These are phyloP conservation scores for Penicillium herquei DNA, from an alignment of 495 filamentous ascomycete genomes.

Conservation along the genomic window DNA sequence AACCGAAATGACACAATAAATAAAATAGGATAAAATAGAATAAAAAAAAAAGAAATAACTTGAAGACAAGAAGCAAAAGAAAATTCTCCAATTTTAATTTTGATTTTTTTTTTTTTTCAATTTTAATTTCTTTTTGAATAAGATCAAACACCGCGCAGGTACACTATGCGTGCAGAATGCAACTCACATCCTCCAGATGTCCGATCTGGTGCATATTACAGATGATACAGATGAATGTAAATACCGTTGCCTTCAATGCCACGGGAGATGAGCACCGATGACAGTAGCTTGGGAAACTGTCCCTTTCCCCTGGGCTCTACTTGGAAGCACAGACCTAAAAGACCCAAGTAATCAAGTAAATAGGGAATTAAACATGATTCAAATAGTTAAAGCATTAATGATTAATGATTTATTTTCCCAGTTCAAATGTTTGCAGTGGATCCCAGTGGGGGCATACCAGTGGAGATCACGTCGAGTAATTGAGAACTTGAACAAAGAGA, in stretches of 20 bases:
- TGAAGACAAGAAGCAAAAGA: not conserved
- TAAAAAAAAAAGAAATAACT: not conserved
- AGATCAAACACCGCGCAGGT: conserved; percentile 16
- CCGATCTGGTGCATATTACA: conserved; percentile 4
- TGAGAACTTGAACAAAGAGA: not conserved
- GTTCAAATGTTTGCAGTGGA: not conserved
- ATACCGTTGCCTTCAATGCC: not conserved
- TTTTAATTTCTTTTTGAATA: no score
- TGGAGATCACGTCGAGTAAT: not conserved
- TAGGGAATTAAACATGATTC: no score
- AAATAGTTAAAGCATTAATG: no score
- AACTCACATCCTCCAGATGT: not conserved
- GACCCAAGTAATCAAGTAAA: not conserved
- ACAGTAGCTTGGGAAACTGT: conserved; percentile 21
- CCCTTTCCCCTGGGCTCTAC: conserved; percentile 17
- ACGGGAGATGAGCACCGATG: conserved; percentile 26
- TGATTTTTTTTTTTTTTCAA: no score
- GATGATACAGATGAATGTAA: no score
- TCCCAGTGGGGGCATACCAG: no score
- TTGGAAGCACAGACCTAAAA: conserved; percentile 8
- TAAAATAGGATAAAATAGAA: not conserved
- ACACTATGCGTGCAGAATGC: conserved; percentile 13
- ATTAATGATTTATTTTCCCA: no score
- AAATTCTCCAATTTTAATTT: not conserved
- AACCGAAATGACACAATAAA: not conserved